These are phyloP conservation scores for Trapa incisa DNA, from an alignment of 345 rosid genomes.

Conservation along the genomic window DNA sequence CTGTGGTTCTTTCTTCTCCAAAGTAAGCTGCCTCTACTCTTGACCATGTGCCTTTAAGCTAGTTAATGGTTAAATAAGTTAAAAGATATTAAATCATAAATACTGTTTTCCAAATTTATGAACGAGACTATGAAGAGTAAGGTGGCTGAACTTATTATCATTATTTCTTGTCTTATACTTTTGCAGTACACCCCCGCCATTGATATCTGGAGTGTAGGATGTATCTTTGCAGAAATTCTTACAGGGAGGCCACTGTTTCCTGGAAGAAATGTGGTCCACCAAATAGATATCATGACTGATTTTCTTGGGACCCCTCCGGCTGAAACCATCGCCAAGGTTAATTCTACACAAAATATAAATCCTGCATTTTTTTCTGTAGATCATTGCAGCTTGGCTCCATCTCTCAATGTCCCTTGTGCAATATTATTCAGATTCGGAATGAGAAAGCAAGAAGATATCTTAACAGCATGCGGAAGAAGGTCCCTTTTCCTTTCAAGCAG, in stretches of 20 bases:
- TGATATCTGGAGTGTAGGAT: slow-evolving; percentile 97
- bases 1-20: slow-evolving; percentile 94
- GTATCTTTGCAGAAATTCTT: slow-evolving; percentile 98
- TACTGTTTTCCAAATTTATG: not conserved
- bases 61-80: too few species aligned
- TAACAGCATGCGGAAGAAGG: slow-evolving; percentile 72
- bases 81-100: too few species aligned
- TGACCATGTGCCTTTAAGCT: not conserved
- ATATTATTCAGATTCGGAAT: slow-evolving; percentile 60
- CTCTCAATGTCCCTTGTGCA: not conserved
- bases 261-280: slow-evolving; percentile 89
- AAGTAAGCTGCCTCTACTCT: slow-evolving; percentile 40
- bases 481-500: slow-evolving; percentile 59
- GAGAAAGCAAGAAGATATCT: slow-evolving; percentile 97
- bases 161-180: not conserved
- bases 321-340: slow-evolving; percentile 68
- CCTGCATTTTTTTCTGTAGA: not conserved
- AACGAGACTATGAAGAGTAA: not conserved
- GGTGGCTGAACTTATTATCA: not conserved
- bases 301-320: slow-evolving; percentile 82
- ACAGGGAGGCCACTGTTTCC: slow-evolving; percentile 89
- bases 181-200: slow-evolving; percentile 88
- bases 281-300: slow-evolving; percentile 93
- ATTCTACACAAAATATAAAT: slow-evolving; percentile 1
- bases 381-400: not conserved